Conservation (phyloP, 1,139 yeast genomes). For the Candida dubliniensis region DNA sequence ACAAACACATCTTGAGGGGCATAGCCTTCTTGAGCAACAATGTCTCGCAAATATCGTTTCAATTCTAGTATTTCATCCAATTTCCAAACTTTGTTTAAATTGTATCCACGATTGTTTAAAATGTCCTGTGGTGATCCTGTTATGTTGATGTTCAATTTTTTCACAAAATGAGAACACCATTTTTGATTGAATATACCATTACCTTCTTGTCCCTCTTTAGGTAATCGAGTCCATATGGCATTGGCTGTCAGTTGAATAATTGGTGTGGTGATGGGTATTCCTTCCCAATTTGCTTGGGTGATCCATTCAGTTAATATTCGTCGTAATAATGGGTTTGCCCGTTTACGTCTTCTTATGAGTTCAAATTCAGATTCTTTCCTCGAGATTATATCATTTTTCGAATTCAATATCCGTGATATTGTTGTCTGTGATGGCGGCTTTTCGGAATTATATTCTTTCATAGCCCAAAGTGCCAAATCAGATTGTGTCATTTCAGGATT, state of each 20-base stretch:
- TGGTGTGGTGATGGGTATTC: constrained; percentile 63
- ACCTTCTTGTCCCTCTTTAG: constrained; percentile 56
- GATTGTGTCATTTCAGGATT: constrained; percentile 68
- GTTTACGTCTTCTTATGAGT: constrained; percentile 55
- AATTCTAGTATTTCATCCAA: constrained; percentile 55
- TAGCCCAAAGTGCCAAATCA: constrained; percentile 68
- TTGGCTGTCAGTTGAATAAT: constrained; percentile 64
- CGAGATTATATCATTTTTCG: constrained; percentile 58
- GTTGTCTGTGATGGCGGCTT: constrained; percentile 69
- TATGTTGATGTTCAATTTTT: constrained; percentile 54
- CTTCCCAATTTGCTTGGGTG: constrained; percentile 67
- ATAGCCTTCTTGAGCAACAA: constrained; percentile 35
- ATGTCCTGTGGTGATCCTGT: constrained; percentile 48
- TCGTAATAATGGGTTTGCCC: constrained; percentile 56
- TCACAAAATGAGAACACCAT: constrained; percentile 62
- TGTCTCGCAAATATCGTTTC: constrained; percentile 34
- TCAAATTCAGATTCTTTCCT: constrained; percentile 58
- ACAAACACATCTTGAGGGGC: constrained; percentile 58
- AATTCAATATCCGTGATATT: constrained; percentile 58
- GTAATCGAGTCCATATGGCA: constrained; percentile 62
- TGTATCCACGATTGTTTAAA: constrained; percentile 31
- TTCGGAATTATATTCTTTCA: constrained; percentile 48
- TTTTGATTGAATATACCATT: constrained; percentile 64
- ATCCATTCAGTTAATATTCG: constrained; percentile 67
- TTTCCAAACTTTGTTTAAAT: constrained; percentile 60